Evolutionary conservation across 2,329 filamentous ascomycete species (phyloP), one percentile per base, ranked within the genome.

Genomic region (Clonostachys sp.): DNA sequence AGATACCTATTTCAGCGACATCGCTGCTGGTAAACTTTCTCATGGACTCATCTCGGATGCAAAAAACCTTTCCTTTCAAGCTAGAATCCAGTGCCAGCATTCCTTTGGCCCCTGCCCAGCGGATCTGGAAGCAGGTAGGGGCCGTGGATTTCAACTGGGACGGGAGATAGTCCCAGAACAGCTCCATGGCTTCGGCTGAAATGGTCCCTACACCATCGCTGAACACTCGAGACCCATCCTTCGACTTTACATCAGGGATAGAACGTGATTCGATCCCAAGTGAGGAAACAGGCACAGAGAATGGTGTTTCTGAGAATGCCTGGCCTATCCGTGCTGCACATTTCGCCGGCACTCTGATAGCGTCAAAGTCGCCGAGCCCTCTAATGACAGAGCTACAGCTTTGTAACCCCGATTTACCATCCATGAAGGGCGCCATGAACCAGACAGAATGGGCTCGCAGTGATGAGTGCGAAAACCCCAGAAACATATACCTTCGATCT

Each of bases 201-300:
- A 94, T 80, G 0, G 82, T 89, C 0, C 89, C 89, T 2, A 89
- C 85, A 2, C 89, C 89, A 58, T 94, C 89, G 50, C 86, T 91
- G 60, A 94, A 95, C 0, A 84, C 74, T 5, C 83, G 75, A 0
- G 64, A 68, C 12, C 76, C 64, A 34, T 71, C 66, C 1, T 44
- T 41, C 3, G 68, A 77, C 49, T 75, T 69, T 2, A 89, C 68
- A 49, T 88, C 83, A 0, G 59, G 53, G 1, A 83, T 73, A 2
- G 50, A 41, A 1, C 50, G 44, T 6, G 62, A 55, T 2, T 18
- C 55, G 45, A 77, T 72, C 1, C 52, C 50, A 13, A 61, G 55
- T 45, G 66, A 64, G 34, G 63, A 33, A 13, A 85, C 62, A 0
- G 73, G 61, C 0, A 91, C 67, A 0, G 86, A 79, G 40, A 74